phyloP scores from a whole-genome alignment of 148 eudicot genomes.

The Camellia sinensis region DNA sequence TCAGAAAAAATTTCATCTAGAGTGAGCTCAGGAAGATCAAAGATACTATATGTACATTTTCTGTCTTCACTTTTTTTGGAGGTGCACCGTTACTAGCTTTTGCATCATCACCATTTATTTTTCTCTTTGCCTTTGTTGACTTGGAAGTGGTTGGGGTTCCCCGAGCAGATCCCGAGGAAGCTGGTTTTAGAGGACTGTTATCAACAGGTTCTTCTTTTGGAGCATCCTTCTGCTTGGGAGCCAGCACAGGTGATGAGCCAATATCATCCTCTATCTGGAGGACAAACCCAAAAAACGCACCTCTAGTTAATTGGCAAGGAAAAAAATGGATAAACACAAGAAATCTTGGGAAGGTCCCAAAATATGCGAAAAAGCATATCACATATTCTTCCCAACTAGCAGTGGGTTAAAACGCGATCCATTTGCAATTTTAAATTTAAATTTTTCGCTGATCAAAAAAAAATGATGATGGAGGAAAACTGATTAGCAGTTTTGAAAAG shows the following conservation, averaged over 20 bases:
- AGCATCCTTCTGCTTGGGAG: slow-evolving; percentile 72
- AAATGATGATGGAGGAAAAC: too few species aligned
- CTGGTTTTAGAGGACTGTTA: slow-evolving; percentile 64
- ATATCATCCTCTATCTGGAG: slow-evolving; percentile 69
- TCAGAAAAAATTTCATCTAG: not conserved
- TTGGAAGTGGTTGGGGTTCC: slow-evolving; percentile 70
- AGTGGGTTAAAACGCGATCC: too few species aligned
- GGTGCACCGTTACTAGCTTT: slow-evolving; percentile 54
- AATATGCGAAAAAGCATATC: not conserved
- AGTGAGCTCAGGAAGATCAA: slow-evolving; percentile 6
- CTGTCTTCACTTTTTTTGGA: slow-evolving; percentile 78
- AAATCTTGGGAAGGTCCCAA: not conserved
- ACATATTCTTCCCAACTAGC: not conserved
- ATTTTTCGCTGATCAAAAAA: too few species aligned
- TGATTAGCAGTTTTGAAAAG: too few species aligned
- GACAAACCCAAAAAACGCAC: not conserved
- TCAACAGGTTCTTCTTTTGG: slow-evolving; percentile 84
- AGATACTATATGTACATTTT: slow-evolving; percentile 48
- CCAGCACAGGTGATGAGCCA: slow-evolving; percentile 69
- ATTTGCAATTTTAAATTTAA: too few species aligned
- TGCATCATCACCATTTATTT: slow-evolving; percentile 58
- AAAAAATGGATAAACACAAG: not conserved
- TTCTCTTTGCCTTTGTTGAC: slow-evolving; percentile 89
- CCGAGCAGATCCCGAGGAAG: slow-evolving; percentile 49
- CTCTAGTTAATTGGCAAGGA: not conserved